These are phyloP conservation scores for Hanseniaspora uvarum DNA, from an alignment of 1,139 yeast species.

Conservation along the genomic window DNA sequence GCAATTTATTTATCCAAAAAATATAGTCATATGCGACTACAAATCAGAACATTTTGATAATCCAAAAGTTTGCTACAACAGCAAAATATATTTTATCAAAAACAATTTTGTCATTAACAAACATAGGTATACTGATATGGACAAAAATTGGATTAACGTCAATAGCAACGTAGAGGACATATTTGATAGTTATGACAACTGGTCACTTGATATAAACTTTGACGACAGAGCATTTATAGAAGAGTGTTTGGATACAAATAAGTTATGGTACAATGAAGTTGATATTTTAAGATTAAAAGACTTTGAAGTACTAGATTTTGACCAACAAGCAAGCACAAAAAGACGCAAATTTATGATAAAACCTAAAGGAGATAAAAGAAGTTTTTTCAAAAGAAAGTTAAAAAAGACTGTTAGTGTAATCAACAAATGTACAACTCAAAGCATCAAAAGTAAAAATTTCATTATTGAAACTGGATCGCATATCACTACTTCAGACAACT, in stretches of 20 bases:
- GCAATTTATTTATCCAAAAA: conserved; percentile 6
- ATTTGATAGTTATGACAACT: background rate
- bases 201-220: background rate
- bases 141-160: background rate
- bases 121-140: background rate
- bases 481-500: background rate
- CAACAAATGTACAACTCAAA: background rate
- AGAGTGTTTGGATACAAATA: background rate
- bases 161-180: background rate
- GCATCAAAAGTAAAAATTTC: background rate
- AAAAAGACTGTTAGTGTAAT: background rate
- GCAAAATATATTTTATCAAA: background rate
- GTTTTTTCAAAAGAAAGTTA: background rate
- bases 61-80: background rate
- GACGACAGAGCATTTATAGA: background rate
- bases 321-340: background rate
- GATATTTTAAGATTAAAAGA: conserved; percentile 3
- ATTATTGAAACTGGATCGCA: background rate
- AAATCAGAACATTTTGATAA: background rate
- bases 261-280: conserved; percentile 2
- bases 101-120: background rate
- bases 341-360: background rate
- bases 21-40: conserved; percentile 2
- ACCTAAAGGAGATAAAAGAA: background rate
- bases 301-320: background rate